phyloP scores from a whole-genome alignment of 768 basidiomycete genomes.

The Tylopilus cervinicoccineus region DNA sequence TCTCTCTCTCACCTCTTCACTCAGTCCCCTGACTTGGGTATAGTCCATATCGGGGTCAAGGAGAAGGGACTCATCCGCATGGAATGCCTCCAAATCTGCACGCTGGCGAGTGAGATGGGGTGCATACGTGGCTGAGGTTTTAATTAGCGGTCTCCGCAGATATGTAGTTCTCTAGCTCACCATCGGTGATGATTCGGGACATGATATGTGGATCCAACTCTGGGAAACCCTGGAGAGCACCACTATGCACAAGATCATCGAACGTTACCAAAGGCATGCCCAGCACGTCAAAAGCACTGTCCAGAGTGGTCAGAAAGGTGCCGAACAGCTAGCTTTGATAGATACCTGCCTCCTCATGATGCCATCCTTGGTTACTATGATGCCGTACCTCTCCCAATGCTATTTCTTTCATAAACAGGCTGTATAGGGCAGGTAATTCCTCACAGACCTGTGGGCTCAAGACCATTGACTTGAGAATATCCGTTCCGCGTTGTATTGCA shows the following conservation, averaged over 20 bases:
- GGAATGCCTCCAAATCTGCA: slow-evolving; percentile 70
- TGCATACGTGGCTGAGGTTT: slow-evolving; percentile 51
- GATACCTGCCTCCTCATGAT: slow-evolving; percentile 38
- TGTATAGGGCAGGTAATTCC: too few species aligned
- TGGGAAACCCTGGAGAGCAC: slow-evolving; percentile 35
- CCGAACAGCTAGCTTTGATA: neutral
- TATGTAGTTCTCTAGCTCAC: slow-evolving; percentile 33
- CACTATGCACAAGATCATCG: slow-evolving; percentile 43
- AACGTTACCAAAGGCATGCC: slow-evolving; percentile 52
- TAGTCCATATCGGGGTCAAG: slow-evolving; percentile 76
- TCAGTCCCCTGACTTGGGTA: slow-evolving; percentile 57
- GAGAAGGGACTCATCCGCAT: slow-evolving; percentile 67
- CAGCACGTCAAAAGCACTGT: slow-evolving; percentile 74
- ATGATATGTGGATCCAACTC: slow-evolving; percentile 49
- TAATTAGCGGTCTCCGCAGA: slow-evolving; percentile 1
- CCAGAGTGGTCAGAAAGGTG: neutral
- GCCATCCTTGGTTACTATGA: slow-evolving; percentile 41
- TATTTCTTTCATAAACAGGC: slow-evolving; percentile 15
- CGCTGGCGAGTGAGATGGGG: slow-evolving; percentile 66
- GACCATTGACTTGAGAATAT: slow-evolving; percentile 30
- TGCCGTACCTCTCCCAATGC: slow-evolving; percentile 42
- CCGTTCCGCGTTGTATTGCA: slow-evolving; percentile 33
- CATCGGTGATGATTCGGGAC: slow-evolving; percentile 66
- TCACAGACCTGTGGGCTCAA: slow-evolving; percentile 41
- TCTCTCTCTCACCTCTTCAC: slow-evolving; percentile 69